phyloP scores from a whole-genome alignment of 164 flowering plant species.

The Euptelea pleiosperma region DNA sequence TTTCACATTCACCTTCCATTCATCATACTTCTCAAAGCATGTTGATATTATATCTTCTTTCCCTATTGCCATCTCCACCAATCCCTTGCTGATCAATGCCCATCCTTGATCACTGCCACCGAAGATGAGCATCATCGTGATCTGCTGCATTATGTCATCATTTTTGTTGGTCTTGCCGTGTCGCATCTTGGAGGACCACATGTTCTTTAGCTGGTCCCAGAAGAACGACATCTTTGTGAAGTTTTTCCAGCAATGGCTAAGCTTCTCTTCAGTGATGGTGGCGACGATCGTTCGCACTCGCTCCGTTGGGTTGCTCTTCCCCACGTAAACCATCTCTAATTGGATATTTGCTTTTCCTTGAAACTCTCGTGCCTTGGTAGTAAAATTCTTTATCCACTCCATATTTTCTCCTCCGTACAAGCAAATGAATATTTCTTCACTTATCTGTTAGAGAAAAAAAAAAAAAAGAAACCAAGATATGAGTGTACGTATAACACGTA shows the following conservation, averaged over 20 bases:
- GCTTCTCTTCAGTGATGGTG: conserved; percentile 22
- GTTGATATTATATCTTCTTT: conserved; percentile 28
- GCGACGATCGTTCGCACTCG: conserved; percentile 21
- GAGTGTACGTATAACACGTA: no score
- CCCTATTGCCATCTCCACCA: conserved; percentile 38
- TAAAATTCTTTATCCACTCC: conserved; percentile 54
- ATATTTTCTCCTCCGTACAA: conserved; percentile 62
- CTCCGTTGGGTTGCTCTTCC: conserved; percentile 45
- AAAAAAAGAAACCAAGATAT: no score
- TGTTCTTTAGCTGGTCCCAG: conserved; percentile 70
- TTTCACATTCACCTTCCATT: conserved; percentile 31
- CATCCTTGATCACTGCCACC: conserved; percentile 55
- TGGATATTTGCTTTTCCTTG: conserved; percentile 16
- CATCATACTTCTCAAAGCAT: conserved; percentile 18
- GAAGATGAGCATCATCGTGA: conserved; percentile 45
- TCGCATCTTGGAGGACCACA: conserved; percentile 51
- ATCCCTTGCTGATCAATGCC: conserved; percentile 42
- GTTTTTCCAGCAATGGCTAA: conserved; percentile 38
- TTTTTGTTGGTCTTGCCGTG: conserved; percentile 33
- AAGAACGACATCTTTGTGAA: conserved; percentile 46
- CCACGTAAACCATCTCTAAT: conserved; percentile 56
- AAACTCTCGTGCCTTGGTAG: conserved; percentile 24
- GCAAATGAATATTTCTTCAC: conserved; percentile 36
- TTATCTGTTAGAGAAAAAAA: conserved; percentile 27
- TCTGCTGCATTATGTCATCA: conserved; percentile 41